phyloP scores from a whole-genome alignment of 139 green algal species.

The Eudorina sp. region DNA sequence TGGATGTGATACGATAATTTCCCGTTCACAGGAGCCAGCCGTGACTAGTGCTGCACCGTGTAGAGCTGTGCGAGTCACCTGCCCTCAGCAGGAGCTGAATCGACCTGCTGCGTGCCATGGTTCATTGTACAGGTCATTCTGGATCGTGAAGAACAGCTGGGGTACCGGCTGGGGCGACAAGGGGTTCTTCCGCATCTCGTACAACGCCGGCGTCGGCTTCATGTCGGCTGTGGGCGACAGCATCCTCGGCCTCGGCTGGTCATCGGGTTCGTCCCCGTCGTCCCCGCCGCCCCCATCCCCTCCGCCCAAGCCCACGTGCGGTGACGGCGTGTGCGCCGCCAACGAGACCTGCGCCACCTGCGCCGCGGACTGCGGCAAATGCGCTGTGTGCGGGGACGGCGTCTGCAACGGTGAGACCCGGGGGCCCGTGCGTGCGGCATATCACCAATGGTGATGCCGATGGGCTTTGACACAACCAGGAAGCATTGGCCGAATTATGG shows the following conservation, averaged over 20 bases:
- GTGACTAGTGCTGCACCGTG: too few species aligned
- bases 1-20: too few species aligned
- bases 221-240: background rate
- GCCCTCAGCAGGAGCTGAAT: too few species aligned
- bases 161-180: slow-evolving; percentile 88
- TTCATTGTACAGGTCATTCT: too few species aligned
- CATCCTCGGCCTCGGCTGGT: background rate
- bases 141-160: slow-evolving; percentile 97
- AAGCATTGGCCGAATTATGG: too few species aligned
- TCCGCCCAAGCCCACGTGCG: background rate
- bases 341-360: slow-evolving; percentile 19
- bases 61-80: too few species aligned
- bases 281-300: background rate
- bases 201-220: background rate
- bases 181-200: slow-evolving; percentile 80
- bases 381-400: background rate
- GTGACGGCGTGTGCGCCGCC: background rate
- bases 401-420: slow-evolving; percentile 9
- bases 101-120: too few species aligned
- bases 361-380: background rate
- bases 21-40: too few species aligned
- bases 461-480: too few species aligned
- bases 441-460: too few species aligned
- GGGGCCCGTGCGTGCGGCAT: too few species aligned
- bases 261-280: background rate